These are phyloP conservation scores for Hemisphaericaspora subhashii DNA, from an alignment of 1,139 yeast genomes.

Conservation along the genomic window DNA sequence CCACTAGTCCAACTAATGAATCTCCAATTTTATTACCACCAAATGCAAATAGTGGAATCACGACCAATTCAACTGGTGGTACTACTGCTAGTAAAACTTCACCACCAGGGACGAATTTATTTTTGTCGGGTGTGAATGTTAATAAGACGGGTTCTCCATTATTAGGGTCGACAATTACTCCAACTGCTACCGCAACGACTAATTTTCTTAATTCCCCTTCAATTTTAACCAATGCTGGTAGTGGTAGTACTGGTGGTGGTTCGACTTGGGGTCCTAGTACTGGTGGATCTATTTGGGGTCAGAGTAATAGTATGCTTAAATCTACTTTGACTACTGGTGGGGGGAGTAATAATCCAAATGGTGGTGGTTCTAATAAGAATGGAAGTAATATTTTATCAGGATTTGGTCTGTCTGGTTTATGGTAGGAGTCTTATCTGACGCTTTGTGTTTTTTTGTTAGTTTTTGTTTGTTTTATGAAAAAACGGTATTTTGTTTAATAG, in stretches of 20 bases:
- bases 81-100: slow-evolving; percentile 16
- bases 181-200: slow-evolving; percentile 10
- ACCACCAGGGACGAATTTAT: slow-evolving; percentile 31
- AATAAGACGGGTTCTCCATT: slow-evolving; percentile 7
- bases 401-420: slow-evolving; percentile 9
- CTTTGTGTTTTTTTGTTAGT: background rate
- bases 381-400: slow-evolving; percentile 9
- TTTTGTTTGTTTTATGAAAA: background rate
- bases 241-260: slow-evolving; percentile 3
- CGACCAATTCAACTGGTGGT: slow-evolving; percentile 14
- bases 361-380: slow-evolving; percentile 4
- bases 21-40: slow-evolving; percentile 22
- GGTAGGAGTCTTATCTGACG: slow-evolving; percentile 4
- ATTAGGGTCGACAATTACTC: slow-evolving; percentile 11
- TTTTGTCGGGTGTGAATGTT: slow-evolving; percentile 12
- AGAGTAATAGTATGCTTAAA: slow-evolving; percentile 6
- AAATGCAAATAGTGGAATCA: slow-evolving; percentile 9
- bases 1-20: slow-evolving; percentile 14
- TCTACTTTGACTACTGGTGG: slow-evolving; percentile 9
- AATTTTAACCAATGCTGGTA: slow-evolving; percentile 13
- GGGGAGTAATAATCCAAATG: too few species aligned
- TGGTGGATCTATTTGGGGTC: slow-evolving; percentile 13
- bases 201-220: slow-evolving; percentile 21
- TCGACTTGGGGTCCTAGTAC: slow-evolving; percentile 8
- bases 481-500: too few species aligned